These are phyloP conservation scores for Pyronema domesticum DNA, from an alignment of 495 filamentous ascomycete species.

Conservation along the genomic window DNA sequence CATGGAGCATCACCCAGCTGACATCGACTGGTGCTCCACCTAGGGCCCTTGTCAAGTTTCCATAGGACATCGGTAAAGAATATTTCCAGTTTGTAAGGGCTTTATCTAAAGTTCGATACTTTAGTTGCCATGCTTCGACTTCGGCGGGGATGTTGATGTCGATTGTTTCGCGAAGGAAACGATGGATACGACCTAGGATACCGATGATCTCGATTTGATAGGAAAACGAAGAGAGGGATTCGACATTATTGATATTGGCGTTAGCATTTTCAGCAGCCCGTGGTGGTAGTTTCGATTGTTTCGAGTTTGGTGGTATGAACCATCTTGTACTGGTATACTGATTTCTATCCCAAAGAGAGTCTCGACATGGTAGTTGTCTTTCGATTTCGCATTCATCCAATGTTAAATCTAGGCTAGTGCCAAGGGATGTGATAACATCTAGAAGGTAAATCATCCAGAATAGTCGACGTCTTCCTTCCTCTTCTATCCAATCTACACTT, in stretches of 20 bases:
- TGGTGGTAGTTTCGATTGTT: conserved; percentile 19
- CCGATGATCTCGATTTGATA: conserved; percentile 76
- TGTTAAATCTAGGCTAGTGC: conserved; percentile 78
- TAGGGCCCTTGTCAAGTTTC: conserved; percentile 54
- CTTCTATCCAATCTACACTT: conserved; percentile 68
- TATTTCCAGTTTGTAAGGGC: conserved; percentile 68
- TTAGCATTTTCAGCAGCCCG: conserved; percentile 13
- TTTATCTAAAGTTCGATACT: conserved; percentile 66
- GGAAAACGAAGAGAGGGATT: conserved; percentile 69
- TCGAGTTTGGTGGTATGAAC: conserved; percentile 38
- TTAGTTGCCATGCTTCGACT: conserved; percentile 73
- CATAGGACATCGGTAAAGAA: conserved; percentile 60
- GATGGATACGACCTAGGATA: conserved; percentile 68
- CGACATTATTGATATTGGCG: conserved; percentile 41
- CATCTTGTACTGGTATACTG: conserved; percentile 67
- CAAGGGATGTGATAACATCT: conserved; percentile 72
- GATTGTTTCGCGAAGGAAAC: conserved; percentile 69
- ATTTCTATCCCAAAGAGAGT: conserved; percentile 70
- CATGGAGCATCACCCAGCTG: conserved; percentile 72
- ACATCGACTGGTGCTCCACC: conserved; percentile 28
- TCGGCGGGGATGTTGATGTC: conserved; percentile 70
- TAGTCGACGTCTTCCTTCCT: conserved; percentile 60
- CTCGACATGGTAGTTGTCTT: conserved; percentile 65
- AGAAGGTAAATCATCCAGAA: conserved; percentile 91
- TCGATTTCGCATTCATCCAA: conserved; percentile 78